Evolutionary conservation across 2,329 filamentous ascomycete genomes (phyloP), one percentile per base, ranked within the genome.

Genomic region (Diplodia seriata): DNA sequence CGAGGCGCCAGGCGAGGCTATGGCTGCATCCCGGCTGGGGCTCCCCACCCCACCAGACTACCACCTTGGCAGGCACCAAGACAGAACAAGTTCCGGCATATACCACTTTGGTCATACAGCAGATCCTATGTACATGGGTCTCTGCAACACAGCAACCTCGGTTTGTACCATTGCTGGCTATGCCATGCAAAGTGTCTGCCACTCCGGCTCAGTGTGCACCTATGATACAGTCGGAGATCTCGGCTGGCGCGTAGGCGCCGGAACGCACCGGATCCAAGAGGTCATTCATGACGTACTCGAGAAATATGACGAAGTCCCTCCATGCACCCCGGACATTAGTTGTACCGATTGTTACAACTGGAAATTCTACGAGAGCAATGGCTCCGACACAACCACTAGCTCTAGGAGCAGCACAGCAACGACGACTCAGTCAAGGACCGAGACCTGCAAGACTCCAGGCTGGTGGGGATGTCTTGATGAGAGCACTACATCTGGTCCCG

Each of bases 91-190:
- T 74, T 96, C 93, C 0, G 94, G 92, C 14, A 85, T 91, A 0
- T 96, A 89, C 75, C 95, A 99, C 78, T 94, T 97, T 76, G 95
- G 95, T 4, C 94, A 98, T 75, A 98, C 93, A 0, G 95, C 95
- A 0, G 95, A 99, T 78, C 95, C 95, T 0, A 89, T 99, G 40
- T 99, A 90, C 75, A 94, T 97, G 82, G 95, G 95, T 38, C 92
- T 90, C 0, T 98, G 95, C 80, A 97, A 97, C 74, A 92, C 91
- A 38, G 92, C 92, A 2, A 93, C 92, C 2, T 94, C 94, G 2
- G 89, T 90, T 12, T 98, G 95, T 78, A 95, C 94, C 0, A 89
- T 97, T 74, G 94, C 89, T 1, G 95, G 95, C 0, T 99, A 98
- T 77, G 94, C 95, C 1, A 86, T 99, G 84, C 93, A 99, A 79